These are phyloP conservation scores for Erysiphe pulchra DNA, from an alignment of 2,329 filamentous ascomycete genomes.

Conservation along the genomic window DNA sequence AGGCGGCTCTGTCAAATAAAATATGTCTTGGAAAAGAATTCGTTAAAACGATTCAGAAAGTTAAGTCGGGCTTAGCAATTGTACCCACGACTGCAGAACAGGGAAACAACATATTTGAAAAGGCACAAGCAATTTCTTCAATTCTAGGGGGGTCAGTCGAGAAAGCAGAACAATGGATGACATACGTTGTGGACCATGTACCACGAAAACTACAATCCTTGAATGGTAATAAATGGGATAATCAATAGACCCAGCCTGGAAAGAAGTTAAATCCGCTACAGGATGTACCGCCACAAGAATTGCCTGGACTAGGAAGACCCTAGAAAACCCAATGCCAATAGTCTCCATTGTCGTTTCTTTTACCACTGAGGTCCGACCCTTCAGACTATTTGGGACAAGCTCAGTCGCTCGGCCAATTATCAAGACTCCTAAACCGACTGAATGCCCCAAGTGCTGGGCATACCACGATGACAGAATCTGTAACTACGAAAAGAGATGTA, in stretches of 20 bases:
- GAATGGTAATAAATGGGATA: too few species aligned
- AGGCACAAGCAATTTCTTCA: too few species aligned
- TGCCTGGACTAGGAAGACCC: not conserved
- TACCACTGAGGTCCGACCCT: not conserved
- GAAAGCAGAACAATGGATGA: too few species aligned
- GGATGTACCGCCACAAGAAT: not conserved
- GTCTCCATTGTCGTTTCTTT: not conserved
- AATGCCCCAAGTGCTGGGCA: not conserved
- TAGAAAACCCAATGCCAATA: not conserved
- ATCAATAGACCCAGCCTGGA: too few species aligned
- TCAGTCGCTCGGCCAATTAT: not conserved
- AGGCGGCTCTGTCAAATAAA: not conserved
- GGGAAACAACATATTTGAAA: not conserved
- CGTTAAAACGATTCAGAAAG: not conserved
- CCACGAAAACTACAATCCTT: too few species aligned
- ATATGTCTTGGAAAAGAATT: not conserved
- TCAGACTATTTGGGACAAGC: not conserved
- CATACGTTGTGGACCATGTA: too few species aligned
- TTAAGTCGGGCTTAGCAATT: not conserved
- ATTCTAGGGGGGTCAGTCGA: too few species aligned
- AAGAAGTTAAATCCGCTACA: too few species aligned
- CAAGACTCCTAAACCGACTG: not conserved
- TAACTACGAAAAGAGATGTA: not conserved
- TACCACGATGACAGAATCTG: not conserved
- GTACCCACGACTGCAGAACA: not conserved